Evolutionary conservation across 495 filamentous ascomycete genomes (phyloP).

Genomic region (Penicillium desertorum): DNA sequence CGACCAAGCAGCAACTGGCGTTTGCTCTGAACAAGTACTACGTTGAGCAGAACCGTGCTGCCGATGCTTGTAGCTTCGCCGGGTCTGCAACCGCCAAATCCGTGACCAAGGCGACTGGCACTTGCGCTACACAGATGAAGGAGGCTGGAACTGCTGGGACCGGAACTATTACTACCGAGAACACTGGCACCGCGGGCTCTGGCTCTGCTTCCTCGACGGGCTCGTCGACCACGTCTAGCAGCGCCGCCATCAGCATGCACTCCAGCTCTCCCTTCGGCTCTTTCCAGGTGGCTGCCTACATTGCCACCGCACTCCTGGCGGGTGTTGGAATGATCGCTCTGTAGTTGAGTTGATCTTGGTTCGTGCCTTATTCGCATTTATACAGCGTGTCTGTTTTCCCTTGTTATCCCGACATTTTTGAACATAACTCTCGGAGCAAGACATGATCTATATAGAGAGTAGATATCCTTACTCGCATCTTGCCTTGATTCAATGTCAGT

Average conservation of each 20-base stretch:
- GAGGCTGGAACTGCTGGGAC: conserved; percentile 65
- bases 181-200: conserved; percentile 41
- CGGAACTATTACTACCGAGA: conserved; percentile 58
- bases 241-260: conserved; percentile 39
- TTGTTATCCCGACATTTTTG: background rate
- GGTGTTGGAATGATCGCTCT: conserved; percentile 73
- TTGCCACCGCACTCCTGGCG: conserved; percentile 61
- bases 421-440: background rate
- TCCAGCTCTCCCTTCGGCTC: conserved; percentile 47
- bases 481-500: conserved; percentile 1
- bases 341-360: conserved; percentile 39
- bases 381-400: background rate
- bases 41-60: conserved; percentile 51
- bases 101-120: conserved; percentile 48
- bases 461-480: background rate
- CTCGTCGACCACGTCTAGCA: conserved; percentile 39
- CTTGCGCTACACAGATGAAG: conserved; percentile 54
- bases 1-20: conserved; percentile 69
- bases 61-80: conserved; percentile 72
- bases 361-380: conserved; percentile 5
- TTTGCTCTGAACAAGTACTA: conserved; percentile 86
- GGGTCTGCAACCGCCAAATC: conserved; percentile 59
- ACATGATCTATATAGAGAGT: background rate
- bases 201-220: conserved; percentile 31
- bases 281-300: conserved; percentile 62